Evolutionary conservation across 139 green algal genomes (phyloP).

Genomic region (Chlamydomonas schloesseri): DNA sequence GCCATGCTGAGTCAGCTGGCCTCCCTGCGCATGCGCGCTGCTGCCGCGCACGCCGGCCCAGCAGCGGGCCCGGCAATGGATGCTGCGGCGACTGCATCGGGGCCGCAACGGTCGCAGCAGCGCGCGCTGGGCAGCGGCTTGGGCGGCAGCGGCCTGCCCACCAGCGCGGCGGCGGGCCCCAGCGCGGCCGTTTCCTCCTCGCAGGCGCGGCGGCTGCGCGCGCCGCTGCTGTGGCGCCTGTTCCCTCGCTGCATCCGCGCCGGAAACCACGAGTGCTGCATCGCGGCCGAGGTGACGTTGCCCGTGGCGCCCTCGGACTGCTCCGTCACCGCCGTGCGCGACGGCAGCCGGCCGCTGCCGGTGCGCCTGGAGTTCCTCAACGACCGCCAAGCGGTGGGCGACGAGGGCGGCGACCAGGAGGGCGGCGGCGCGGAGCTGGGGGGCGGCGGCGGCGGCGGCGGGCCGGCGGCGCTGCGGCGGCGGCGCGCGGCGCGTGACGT

Average conservation of each 20-base stretch:
- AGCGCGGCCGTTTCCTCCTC: no score
- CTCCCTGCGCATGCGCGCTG: no score
- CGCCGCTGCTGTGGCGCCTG: constrained; percentile 28
- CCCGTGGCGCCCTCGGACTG: constrained; percentile 2
- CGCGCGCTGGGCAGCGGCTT: no score
- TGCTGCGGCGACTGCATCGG: no score
- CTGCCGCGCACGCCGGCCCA: no score
- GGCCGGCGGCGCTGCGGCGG: neutral
- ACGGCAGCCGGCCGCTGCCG: neutral
- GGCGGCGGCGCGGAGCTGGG: neutral
- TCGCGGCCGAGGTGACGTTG: constrained; percentile 23
- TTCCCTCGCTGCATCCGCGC: constrained; percentile 34
- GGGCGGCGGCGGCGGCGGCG: no score
- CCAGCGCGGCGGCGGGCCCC: no score
- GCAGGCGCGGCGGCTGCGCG: no score
- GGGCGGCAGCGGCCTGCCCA: no score
- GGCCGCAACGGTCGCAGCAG: no score
- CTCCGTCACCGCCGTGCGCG: neutral
- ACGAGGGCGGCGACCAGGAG: neutral
- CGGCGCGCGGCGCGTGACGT: neutral
- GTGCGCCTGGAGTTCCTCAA: constrained; percentile 6
- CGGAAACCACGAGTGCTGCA: neutral
- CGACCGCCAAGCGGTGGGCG: constrained; percentile 21
- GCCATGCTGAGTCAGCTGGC: no score
- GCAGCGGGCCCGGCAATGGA: no score